A percentile compares a stretch with the other conserved stretches of the same genome.
Conservation (phyloP, 495 filamentous ascomycete genomes). For the Haplographium delicatum region DNA sequence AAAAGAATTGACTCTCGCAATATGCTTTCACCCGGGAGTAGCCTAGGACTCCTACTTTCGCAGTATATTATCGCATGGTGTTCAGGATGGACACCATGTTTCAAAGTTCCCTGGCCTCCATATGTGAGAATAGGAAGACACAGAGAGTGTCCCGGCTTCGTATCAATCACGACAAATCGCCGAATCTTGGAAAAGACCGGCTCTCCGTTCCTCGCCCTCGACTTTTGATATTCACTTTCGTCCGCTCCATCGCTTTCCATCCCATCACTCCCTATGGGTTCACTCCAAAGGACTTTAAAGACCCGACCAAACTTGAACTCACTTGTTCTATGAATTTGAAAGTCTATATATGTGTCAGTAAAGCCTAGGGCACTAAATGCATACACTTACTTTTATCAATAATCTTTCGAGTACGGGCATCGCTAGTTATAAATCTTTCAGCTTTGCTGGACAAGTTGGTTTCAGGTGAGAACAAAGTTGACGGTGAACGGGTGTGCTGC, state of each 20-base stretch:
- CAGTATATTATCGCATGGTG: constrained; percentile 8
- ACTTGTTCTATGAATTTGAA: neutral
- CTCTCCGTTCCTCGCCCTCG: neutral
- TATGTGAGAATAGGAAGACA: constrained; percentile 8
- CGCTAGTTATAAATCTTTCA: too few species aligned
- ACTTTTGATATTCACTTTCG: too few species aligned
- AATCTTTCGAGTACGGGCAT: too few species aligned
- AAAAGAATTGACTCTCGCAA: too few species aligned
- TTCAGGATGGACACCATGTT: constrained; percentile 3
- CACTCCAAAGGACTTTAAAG: neutral
- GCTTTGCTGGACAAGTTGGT: too few species aligned
- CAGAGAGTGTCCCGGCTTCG: neutral
- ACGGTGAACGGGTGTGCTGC: too few species aligned
- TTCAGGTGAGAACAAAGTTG: too few species aligned
- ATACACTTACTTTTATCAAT: too few species aligned
- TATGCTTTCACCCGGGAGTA: neutral
- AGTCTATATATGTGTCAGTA: too few species aligned
- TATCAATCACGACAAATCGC: neutral
- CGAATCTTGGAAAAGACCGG: neutral
- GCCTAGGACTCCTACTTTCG: neutral
- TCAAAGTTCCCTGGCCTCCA: constrained; percentile 1
- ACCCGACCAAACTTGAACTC: neutral
- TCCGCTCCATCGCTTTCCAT: neutral
- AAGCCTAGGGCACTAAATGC: too few species aligned
- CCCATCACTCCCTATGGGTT: neutral